Base-by-base conservation (phyloP, 2,329 filamentous ascomycete genomes). In the Claviceps quebecensis region DNA sequence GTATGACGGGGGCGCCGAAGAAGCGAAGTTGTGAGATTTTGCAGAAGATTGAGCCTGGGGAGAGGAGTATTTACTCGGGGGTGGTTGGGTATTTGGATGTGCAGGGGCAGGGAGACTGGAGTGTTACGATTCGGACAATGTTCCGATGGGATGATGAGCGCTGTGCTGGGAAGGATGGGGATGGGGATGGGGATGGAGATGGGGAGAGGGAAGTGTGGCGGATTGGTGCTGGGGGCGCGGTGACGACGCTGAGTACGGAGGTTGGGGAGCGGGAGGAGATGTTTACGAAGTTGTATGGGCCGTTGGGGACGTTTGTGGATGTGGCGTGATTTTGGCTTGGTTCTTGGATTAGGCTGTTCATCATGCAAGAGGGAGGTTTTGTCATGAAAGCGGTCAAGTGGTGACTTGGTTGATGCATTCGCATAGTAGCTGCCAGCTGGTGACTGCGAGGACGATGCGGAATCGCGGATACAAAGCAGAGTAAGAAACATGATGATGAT, bases 1-100 rank as follows among this genome's bases (percentile, higher is more conserved):
- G 86, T 60, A 97, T 97, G 93, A 97, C 91, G 2, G 93, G 93
- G 6, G 91, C 91, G 0, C 93, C 91, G 0, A 97, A 97, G 72
- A 90, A 91, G 68, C 78, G 91, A 47, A 91, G 86, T 56, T 96
- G 91, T 65, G 84, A 95, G 70, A 77, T 96, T 46, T 72, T 97
- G 19, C 74, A 76, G 53, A 69, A 73, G 3, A 75, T 95, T 43
- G 90, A 95, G 66, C 58, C 46, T 39, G 68, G 67, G 17, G 77
- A 82, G 58, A 74, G 91, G 49, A 83, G 87, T 36, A 68, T 96
- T 48, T 96, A 96, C 67, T 87, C 87, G 6, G 89, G 93, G 19
- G 86, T 94, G 1, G 77, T 96, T 48, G 91, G 91, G 0, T 97
- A 95, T 67, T 78, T 95, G 64, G 90, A 95, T 59, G 83, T 88